Evolutionary conservation across 139 green algal genomes (phyloP), one percentile per base, ranked within the genome.

Genomic region (Chlorella sp.): DNA sequence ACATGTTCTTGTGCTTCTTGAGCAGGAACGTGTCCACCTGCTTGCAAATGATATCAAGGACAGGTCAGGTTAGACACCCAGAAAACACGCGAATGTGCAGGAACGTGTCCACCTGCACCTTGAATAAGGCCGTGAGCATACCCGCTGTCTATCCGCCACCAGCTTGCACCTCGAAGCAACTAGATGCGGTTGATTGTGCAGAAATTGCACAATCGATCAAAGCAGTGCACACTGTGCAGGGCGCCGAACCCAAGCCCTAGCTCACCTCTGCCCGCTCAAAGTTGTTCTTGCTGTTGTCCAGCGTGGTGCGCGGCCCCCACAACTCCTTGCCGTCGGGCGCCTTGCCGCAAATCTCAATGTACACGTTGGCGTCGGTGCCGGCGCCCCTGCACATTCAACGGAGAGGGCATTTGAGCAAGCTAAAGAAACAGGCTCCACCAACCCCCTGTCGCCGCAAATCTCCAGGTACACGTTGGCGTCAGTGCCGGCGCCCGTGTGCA

Each of bases 201-300:
- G n/a, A n/a, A n/a, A n/a, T n/a, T n/a, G n/a, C n/a, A n/a, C n/a
- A n/a, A n/a, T n/a, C n/a, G n/a, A n/a, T n/a, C n/a, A n/a, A n/a
- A n/a, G n/a, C n/a, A n/a, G n/a, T n/a, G n/a, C n/a, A n/a, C n/a
- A n/a, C n/a, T n/a, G n/a, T n/a, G n/a, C n/a, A n/a, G n/a, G n/a
- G n/a, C n/a, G n/a, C n/a, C n/a, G n/a, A n/a, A n/a, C n/a, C n/a
- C n/a, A n/a, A n/a, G n/a, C n/a, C n/a, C n/a, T n/a, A n/a, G 35
- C 61, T 10, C 31, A 62, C 31, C 72, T 77, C 31, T 22, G 71
- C 80, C 2, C 86, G 73, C 82, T 91, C 84, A 69, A 91, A 90
- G 73, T 90, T 82, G 80, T 88, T 81, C 68, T 72, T 80, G 3
- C 35, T 71, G 61, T 75, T 78, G 67, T 87, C 76, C 64, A 87